Conservation (phyloP, 345 rosid genomes). For the Iberis pinnata region DNA sequence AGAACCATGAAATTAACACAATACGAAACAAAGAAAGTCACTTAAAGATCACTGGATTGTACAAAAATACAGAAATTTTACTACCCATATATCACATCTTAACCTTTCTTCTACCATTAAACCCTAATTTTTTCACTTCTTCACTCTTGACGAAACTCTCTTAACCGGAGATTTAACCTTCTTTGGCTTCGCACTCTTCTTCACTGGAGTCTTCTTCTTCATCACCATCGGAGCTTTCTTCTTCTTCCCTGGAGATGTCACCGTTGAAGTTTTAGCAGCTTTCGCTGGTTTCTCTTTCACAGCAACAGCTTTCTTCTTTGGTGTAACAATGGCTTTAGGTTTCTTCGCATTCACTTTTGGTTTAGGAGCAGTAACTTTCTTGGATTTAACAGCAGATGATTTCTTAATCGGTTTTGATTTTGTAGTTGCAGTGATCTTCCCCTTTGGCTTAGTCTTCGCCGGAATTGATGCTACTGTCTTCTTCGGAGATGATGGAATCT, state of each 20-base stretch:
- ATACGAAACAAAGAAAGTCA: no score
- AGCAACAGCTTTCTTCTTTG: constrained; percentile 36
- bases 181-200: constrained; percentile 48
- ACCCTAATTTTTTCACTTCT: constrained; percentile 28
- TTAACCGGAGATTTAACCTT: constrained; percentile 57
- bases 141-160: constrained; percentile 34
- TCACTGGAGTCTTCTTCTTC: constrained; percentile 49
- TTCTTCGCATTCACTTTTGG: constrained; percentile 22
- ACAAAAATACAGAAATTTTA: constrained; percentile 21
- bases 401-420: constrained; percentile 20
- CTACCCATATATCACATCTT: constrained; percentile 2
- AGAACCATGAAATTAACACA: no score
- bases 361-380: constrained; percentile 29
- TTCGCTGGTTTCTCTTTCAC: constrained; percentile 51
- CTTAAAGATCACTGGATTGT: constrained; percentile 18
- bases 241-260: constrained; percentile 54
- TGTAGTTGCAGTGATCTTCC: background rate
- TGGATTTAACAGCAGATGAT: constrained; percentile 28
- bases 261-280: constrained; percentile 44
- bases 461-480: constrained; percentile 13
- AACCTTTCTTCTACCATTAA: constrained; percentile 5
- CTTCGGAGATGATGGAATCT: constrained; percentile 38
- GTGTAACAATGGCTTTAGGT: constrained; percentile 11
- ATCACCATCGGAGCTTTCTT: constrained; percentile 38
- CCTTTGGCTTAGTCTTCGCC: constrained; percentile 28